Conservation (phyloP, 2,329 filamentous ascomycete genomes). For the Endothia cerciana region DNA sequence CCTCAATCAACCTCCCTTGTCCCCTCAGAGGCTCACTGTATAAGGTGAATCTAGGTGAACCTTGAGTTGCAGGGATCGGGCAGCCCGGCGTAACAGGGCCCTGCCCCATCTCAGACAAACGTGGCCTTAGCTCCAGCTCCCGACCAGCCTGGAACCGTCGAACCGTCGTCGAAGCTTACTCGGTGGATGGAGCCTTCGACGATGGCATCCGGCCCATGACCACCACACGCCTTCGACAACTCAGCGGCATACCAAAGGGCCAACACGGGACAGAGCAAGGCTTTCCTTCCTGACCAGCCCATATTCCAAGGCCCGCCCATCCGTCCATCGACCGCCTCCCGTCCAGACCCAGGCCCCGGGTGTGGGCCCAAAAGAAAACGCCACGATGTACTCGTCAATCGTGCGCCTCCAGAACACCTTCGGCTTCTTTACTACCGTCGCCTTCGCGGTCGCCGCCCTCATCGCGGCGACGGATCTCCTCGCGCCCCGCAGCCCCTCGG, state of each 20-base stretch:
- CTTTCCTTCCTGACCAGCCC: neutral
- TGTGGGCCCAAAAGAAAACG: neutral
- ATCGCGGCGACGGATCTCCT: conserved; percentile 82
- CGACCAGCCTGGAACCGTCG: neutral
- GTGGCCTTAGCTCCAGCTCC: conserved; percentile 15
- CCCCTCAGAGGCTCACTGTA: neutral
- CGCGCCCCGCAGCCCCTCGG: conserved; percentile 67
- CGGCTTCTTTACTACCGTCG: conserved; percentile 96
- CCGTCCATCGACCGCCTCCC: neutral
- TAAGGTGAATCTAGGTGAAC: neutral
- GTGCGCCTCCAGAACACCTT: conserved; percentile 91
- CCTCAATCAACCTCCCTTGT: too few relatives aligned
- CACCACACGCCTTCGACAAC: neutral
- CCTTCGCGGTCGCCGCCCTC: conserved; percentile 76
- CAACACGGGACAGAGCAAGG: neutral
- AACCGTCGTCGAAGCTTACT: neutral
- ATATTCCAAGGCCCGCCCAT: neutral
- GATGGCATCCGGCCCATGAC: neutral
- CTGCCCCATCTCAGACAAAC: conserved; percentile 6
- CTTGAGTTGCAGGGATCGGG: conserved; percentile 13
- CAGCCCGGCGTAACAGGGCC: neutral
- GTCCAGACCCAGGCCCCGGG: neutral
- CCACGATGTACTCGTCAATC: conserved; percentile 82
- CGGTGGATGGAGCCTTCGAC: neutral
- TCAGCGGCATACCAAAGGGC: neutral